A percentile compares a stretch with the other conserved stretches of the same genome.
Conservation (phyloP, 768 basidiomycete species). For the Mycena rosella region DNA sequence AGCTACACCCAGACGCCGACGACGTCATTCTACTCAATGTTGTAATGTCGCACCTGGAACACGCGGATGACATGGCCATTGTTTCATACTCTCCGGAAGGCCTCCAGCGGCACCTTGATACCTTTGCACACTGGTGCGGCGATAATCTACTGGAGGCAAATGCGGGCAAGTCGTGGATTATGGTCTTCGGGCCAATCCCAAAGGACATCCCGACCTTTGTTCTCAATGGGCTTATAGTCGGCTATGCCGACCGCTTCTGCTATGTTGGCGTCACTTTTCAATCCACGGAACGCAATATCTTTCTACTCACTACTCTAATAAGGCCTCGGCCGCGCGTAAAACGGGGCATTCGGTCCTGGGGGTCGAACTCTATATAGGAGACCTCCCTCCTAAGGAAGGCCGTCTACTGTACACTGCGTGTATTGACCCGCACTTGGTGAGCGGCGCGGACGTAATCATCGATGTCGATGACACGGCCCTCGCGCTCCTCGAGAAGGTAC, state of each 20-base stretch:
- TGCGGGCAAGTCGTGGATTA: neutral
- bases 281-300: neutral
- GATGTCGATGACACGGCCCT: no score
- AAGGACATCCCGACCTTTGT: neutral
- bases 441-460: no score
- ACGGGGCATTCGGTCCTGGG: neutral
- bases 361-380: neutral
- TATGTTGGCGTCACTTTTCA: slow-evolving; percentile 6
- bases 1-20: no score
- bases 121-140: neutral
- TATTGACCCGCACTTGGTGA: no score
- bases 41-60: no score
- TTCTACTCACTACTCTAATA: neutral
- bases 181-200: no score
- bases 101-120: neutral
- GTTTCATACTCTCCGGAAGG: neutral
- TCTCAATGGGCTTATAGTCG: neutral
- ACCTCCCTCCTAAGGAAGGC: no score
- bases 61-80: slow-evolving; percentile 13
- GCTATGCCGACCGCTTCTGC: neutral
- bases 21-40: no score
- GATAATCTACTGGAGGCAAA: neutral
- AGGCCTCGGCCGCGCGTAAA: neutral
- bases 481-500: neutral
- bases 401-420: no score